Conservation (phyloP, 345 rosid genomes). For the Carallia brachiata region DNA sequence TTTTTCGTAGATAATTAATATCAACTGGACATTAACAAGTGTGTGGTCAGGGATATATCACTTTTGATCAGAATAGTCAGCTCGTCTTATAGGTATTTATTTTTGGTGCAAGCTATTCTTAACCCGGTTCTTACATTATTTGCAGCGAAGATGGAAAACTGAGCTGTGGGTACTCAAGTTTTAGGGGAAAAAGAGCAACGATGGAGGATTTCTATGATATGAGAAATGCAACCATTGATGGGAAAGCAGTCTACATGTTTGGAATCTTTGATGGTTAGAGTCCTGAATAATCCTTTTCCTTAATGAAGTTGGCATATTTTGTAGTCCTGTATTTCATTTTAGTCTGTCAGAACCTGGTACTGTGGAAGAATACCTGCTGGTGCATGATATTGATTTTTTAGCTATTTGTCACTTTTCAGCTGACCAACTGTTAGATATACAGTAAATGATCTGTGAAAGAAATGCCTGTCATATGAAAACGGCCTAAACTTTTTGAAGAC, state of each 20-base stretch:
- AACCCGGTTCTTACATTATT: constrained; percentile 22
- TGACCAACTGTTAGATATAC: not conserved
- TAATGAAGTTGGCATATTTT: constrained; percentile 9
- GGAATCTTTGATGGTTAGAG: constrained; percentile 96
- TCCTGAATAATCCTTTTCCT: constrained; percentile 18
- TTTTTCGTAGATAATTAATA: not conserved
- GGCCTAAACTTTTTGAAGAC: not conserved
- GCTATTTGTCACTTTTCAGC: constrained; percentile 5
- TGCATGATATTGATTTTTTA: constrained; percentile 9
- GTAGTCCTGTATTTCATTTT: not conserved
- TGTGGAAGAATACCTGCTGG: constrained; percentile 3
- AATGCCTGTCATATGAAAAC: too few relatives aligned
- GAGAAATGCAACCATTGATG: constrained; percentile 66
- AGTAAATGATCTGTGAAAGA: not conserved
- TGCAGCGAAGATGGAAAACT: constrained; percentile 81
- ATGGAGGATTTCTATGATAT: constrained; percentile 96
- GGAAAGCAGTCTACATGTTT: constrained; percentile 79
- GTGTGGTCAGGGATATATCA: not conserved
- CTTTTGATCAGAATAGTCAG: not conserved
- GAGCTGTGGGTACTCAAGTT: constrained; percentile 95
- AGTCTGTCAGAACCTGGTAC: constrained; percentile 8
- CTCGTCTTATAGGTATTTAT: not conserved
- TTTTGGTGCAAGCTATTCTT: not conserved
- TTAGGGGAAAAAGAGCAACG: constrained; percentile 89
- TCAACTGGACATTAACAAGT: not conserved